Conservation (phyloP, 768 basidiomycete species). For the Amanita rimosa region DNA sequence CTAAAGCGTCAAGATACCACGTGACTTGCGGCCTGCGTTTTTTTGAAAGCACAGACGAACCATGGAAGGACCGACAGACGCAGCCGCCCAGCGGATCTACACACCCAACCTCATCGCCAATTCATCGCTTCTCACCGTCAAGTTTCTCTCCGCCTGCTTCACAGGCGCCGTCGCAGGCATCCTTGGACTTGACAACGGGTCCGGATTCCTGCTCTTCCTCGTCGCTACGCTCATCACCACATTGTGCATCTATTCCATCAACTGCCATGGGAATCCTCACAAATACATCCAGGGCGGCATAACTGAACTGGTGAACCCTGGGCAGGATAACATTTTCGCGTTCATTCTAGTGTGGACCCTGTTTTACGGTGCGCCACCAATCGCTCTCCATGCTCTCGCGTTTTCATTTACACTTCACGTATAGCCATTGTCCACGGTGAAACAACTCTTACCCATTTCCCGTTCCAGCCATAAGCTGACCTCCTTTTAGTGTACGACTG, state of each 20-base stretch:
- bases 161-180: slow-evolving; percentile 84
- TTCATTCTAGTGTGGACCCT: slow-evolving; percentile 92
- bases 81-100: slow-evolving; percentile 52
- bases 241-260: slow-evolving; percentile 50
- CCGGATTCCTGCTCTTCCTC: slow-evolving; percentile 73
- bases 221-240: slow-evolving; percentile 58
- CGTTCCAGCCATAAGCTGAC: not conserved
- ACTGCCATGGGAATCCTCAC: slow-evolving; percentile 54
- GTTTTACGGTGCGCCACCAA: slow-evolving; percentile 63
- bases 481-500: slow-evolving; percentile 13
- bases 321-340: slow-evolving; percentile 84
- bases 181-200: slow-evolving; percentile 77
- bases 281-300: slow-evolving; percentile 56
- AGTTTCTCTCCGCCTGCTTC: slow-evolving; percentile 77
- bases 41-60: slow-evolving; percentile 7
- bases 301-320: slow-evolving; percentile 66
- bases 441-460: slow-evolving; percentile 8
- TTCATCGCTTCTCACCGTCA: slow-evolving; percentile 48
- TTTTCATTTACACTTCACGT: not conserved
- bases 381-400: not conserved
- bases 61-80: slow-evolving; percentile 41
- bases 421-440: slow-evolving; percentile 40
- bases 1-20: not conserved
- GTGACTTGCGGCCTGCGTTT: slow-evolving; percentile 3
- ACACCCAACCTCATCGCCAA: slow-evolving; percentile 58